phyloP scores from a whole-genome alignment of 2,329 filamentous ascomycete genomes.

The Ilyonectria robusta region DNA sequence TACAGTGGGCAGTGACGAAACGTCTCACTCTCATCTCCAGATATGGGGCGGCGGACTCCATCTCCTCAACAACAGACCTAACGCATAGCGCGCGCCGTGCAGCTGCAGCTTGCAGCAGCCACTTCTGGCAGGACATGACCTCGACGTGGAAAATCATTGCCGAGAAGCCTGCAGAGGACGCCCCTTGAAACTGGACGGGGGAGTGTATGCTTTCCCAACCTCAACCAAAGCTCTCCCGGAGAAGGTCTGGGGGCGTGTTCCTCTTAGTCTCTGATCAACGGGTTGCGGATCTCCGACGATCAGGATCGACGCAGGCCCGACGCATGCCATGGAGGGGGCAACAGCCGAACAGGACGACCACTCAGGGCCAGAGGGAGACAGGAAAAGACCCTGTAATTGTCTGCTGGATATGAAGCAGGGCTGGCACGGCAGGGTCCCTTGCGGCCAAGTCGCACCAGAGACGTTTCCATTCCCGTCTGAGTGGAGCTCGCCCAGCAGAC shows the following conservation, averaged over 20 bases:
- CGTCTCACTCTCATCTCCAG: constrained; percentile 39
- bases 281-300: constrained; percentile 44
- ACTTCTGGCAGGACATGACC: background rate
- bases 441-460: constrained; percentile 19
- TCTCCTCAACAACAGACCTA: constrained; percentile 23
- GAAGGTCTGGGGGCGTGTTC: background rate
- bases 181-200: background rate
- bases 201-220: background rate
- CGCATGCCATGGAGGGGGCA: constrained; percentile 27
- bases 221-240: background rate
- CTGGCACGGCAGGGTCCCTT: constrained; percentile 21
- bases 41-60: constrained; percentile 6
- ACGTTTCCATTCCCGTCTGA: constrained; percentile 12
- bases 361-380: constrained; percentile 10
- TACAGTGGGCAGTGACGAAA: constrained; percentile 39
- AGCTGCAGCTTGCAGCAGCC: background rate
- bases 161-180: background rate
- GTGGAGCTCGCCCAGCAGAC: constrained; percentile 17
- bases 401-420: constrained; percentile 18
- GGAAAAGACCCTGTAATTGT: constrained; percentile 11
- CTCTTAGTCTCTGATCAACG: constrained; percentile 7
- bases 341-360: constrained; percentile 36
- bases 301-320: constrained; percentile 43
- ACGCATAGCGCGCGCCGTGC: background rate
- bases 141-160: background rate